Percentiles rank a stretch among this genome's conserved stretches.
Conservation (phyloP, 106 monocot species). For the Chionographis japonica region DNA sequence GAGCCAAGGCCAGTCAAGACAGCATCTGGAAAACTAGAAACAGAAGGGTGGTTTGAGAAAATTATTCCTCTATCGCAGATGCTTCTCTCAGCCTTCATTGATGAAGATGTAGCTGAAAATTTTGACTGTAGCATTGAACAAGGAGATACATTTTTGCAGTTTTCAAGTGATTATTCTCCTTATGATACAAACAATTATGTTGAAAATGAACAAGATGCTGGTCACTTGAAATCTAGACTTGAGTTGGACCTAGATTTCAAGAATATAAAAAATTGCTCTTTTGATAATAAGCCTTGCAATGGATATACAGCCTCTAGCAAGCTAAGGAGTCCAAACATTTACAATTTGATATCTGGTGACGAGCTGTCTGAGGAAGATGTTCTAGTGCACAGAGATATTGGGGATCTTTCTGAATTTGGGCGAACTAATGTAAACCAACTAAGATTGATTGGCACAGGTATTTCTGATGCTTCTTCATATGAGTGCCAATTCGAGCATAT, state of each 20-base stretch:
- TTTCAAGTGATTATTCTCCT: conserved; percentile 28
- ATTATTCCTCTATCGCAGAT: conserved; percentile 77
- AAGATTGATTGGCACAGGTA: conserved; percentile 8
- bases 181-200: conserved; percentile 14
- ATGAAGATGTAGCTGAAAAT: conserved; percentile 46
- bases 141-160: conserved; percentile 20
- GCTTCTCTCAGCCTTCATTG: conserved; percentile 83
- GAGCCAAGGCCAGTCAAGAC: conserved; percentile 11
- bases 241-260: conserved; percentile 30
- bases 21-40: conserved; percentile 25
- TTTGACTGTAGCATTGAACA: conserved; percentile 23
- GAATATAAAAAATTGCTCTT: conserved; percentile 24
- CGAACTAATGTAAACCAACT: conserved; percentile 16
- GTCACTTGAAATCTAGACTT: conserved; percentile 14
- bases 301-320: conserved; percentile 35
- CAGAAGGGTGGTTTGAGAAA: conserved; percentile 48
- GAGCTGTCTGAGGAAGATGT: conserved; percentile 34
- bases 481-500: conserved; percentile 58
- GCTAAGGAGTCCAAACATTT: conserved; percentile 27
- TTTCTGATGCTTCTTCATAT: conserved; percentile 23
- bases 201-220: conserved; percentile 20
- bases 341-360: conserved; percentile 20
- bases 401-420: conserved; percentile 7
- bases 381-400: conserved; percentile 13
- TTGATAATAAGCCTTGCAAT: conserved; percentile 44